Conservation (phyloP, 2,329 filamentous ascomycete species). For the Fulvia fulva region DNA sequence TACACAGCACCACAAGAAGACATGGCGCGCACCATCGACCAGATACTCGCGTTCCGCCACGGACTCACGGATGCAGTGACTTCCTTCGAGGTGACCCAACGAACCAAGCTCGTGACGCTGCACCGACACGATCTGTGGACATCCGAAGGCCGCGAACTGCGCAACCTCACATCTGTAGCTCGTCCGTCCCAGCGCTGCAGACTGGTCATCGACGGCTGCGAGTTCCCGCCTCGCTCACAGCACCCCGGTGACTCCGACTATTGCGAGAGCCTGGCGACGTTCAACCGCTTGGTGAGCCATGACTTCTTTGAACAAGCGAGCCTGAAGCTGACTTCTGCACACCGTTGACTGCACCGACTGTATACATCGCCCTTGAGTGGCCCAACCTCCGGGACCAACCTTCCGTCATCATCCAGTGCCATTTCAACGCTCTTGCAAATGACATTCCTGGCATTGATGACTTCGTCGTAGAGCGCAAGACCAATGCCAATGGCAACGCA, state of each 20-base stretch:
- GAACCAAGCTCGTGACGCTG: slow-evolving; percentile 12
- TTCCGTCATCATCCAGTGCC: slow-evolving; percentile 1
- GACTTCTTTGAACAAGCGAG: background rate
- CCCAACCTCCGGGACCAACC: background rate
- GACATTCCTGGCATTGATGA: background rate
- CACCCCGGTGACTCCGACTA: background rate
- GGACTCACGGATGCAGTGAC: slow-evolving; percentile 13
- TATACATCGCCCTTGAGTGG: slow-evolving; percentile 9
- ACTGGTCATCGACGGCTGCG: background rate
- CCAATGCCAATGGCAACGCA: background rate
- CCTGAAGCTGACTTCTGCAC: background rate
- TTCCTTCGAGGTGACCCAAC: slow-evolving; percentile 1
- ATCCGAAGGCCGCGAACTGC: background rate
- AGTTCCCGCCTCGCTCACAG: background rate
- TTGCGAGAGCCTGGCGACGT: background rate
- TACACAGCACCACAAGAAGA: background rate
- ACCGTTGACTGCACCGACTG: slow-evolving; percentile 11
- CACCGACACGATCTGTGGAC: slow-evolving; percentile 2
- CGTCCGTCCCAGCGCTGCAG: background rate
- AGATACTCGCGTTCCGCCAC: slow-evolving; percentile 8
- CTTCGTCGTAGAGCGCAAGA: background rate
- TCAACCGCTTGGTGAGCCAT: background rate
- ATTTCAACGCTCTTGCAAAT: slow-evolving; percentile 1
- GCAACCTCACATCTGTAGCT: slow-evolving; percentile 3
- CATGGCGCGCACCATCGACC: slow-evolving; percentile 8